Percentiles rank a stretch among this genome's conserved stretches.
phyloP scores from a whole-genome alignment of 1,139 yeast species.

The Blastobotrys aristatus region DNA sequence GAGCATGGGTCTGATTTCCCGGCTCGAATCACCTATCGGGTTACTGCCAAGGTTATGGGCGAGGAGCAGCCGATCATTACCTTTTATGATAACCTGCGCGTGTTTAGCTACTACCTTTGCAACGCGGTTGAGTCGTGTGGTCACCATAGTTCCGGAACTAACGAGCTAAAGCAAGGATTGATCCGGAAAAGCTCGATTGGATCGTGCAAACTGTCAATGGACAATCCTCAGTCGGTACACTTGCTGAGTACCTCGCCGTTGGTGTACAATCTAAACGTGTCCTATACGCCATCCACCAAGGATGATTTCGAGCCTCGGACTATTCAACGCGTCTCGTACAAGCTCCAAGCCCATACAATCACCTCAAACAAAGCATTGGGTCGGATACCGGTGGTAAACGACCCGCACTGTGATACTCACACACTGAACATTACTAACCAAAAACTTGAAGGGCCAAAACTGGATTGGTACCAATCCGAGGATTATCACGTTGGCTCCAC shows the following conservation, averaged over 20 bases:
- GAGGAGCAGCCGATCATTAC: constrained; percentile 8
- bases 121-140: background rate
- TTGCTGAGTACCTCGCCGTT: background rate
- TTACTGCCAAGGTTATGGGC: constrained; percentile 7
- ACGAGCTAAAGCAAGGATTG: constrained; percentile 9
- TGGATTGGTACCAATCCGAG: constrained; percentile 2
- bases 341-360: constrained; percentile 10
- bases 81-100: background rate
- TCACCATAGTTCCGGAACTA: background rate
- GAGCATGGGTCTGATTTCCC: constrained; percentile 4
- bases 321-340: constrained; percentile 7
- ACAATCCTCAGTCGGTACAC: constrained; percentile 6
- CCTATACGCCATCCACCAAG: constrained; percentile 4
- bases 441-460: constrained; percentile 2
- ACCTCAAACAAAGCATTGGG: background rate
- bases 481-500: background rate
- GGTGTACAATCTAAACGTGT: constrained; percentile 4
- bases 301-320: background rate
- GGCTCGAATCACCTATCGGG: constrained; percentile 4
- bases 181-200: constrained; percentile 8
- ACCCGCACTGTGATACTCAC: background rate
- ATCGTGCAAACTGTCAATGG: constrained; percentile 6
- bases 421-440: constrained; percentile 5
- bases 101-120: background rate
- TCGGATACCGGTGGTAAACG: constrained; percentile 4